Conservation (phyloP, 1,284 basidiomycete species). For the Papiliotrema laurentii region DNA sequence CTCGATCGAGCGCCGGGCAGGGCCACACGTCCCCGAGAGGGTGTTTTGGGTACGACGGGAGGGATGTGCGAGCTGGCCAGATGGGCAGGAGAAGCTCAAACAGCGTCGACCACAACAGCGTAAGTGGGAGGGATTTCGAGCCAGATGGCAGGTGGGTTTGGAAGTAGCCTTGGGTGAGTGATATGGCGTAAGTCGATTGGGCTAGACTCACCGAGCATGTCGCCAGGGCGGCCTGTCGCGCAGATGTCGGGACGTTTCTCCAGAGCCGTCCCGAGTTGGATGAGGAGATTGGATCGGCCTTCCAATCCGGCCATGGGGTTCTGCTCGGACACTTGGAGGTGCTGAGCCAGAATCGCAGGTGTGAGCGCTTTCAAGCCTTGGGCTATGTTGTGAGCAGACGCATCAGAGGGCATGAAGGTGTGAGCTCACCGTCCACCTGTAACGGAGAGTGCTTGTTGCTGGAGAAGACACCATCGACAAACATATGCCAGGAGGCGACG, state of each 20-base stretch:
- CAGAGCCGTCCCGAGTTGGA: constrained; percentile 67
- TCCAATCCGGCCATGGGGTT: constrained; percentile 91
- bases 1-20: constrained; percentile 56
- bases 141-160: constrained; percentile 7
- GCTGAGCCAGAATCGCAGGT: constrained; percentile 58
- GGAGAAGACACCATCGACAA: constrained; percentile 74
- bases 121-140: constrained; percentile 53
- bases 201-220: constrained; percentile 62
- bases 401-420: background rate
- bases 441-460: constrained; percentile 60
- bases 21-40: constrained; percentile 89
- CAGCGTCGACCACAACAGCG: constrained; percentile 73
- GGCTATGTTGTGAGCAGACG: constrained; percentile 57
- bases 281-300: constrained; percentile 72
- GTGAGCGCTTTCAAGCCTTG: constrained; percentile 66
- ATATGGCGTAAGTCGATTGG: background rate
- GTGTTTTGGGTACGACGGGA: constrained; percentile 54
- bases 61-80: constrained; percentile 74
- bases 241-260: constrained; percentile 62
- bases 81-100: constrained; percentile 79
- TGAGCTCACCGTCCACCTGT: constrained; percentile 66
- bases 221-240: constrained; percentile 65
- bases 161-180: constrained; percentile 19
- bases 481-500: constrained; percentile 88
- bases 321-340: constrained; percentile 69